These are phyloP conservation scores for Xeromyces bisporus DNA, from an alignment of 495 filamentous ascomycete species.

Conservation along the genomic window DNA sequence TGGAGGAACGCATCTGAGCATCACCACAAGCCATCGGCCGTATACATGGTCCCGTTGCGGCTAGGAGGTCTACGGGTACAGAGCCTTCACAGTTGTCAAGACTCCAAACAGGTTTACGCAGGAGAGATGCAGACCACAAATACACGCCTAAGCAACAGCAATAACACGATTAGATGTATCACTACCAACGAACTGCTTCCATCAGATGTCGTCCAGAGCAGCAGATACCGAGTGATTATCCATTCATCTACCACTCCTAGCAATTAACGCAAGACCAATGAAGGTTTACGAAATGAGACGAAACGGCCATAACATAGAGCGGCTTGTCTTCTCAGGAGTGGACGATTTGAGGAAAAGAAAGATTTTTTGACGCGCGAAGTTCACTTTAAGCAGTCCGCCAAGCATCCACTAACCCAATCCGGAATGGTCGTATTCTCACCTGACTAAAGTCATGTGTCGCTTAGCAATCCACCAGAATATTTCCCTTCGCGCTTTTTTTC, in stretches of 20 bases:
- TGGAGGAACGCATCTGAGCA: too few species aligned
- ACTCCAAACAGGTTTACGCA: too few species aligned
- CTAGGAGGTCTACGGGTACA: not conserved
- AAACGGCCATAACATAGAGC: slow-evolving; percentile 29
- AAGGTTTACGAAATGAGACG: slow-evolving; percentile 39
- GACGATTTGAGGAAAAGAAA: slow-evolving; percentile 17
- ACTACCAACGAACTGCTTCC: slow-evolving; percentile 62
- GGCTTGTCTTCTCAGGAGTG: slow-evolving; percentile 37
- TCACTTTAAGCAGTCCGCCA: slow-evolving; percentile 4
- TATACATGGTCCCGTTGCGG: too few species aligned
- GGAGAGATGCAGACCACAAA: not conserved
- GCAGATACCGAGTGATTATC: slow-evolving; percentile 79
- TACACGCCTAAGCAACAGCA: slow-evolving; percentile 2
- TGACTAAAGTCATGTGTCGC: too few species aligned
- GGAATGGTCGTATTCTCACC: too few species aligned
- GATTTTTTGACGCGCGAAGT: slow-evolving; percentile 9
- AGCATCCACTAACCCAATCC: slow-evolving; percentile 5
- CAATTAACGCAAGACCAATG: slow-evolving; percentile 44
- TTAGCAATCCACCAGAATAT: too few species aligned
- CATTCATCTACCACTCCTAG: slow-evolving; percentile 55
- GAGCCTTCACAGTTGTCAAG: too few species aligned
- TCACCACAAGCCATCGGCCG: too few species aligned
- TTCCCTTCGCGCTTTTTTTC: too few species aligned
- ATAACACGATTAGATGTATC: too few species aligned
- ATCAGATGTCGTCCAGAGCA: slow-evolving; percentile 73